phyloP scores from a whole-genome alignment of 2,329 filamentous ascomycete species.

The Chaetomium sp. region DNA sequence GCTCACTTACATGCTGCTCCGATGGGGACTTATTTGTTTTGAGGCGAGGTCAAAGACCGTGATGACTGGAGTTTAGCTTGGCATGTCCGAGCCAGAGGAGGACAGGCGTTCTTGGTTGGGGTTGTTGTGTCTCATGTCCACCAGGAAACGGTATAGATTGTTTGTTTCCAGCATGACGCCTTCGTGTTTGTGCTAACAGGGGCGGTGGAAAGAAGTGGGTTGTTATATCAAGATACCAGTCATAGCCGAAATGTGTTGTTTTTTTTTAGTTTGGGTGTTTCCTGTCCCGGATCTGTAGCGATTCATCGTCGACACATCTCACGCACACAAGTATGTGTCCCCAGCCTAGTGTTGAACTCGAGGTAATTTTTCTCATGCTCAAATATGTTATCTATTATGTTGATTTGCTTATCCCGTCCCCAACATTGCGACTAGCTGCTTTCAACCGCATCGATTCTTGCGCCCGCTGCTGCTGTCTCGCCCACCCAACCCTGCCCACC shows the following conservation, averaged over 20 bases:
- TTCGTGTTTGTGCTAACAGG: not conserved
- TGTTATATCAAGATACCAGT: conserved; percentile 11
- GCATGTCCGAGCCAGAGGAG: not conserved
- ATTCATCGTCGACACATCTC: no score
- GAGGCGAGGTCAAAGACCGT: not conserved
- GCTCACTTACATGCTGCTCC: not conserved
- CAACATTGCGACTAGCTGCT: not conserved
- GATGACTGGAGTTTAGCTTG: not conserved
- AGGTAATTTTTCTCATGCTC: not conserved
- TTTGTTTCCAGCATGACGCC: not conserved
- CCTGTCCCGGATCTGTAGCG: no score
- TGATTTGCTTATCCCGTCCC: not conserved
- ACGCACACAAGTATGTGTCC: not conserved
- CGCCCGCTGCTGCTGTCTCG: conserved; percentile 24
- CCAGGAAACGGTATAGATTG: not conserved
- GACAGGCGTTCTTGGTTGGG: conserved; percentile 18
- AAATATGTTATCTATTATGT: not conserved
- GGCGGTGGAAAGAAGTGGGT: not conserved
- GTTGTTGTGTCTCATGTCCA: not conserved
- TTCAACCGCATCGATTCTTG: conserved; percentile 25
- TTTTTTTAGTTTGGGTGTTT: not conserved
- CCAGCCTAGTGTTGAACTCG: not conserved
- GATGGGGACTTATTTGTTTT: not conserved
- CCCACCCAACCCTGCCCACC: conserved; percentile 38
- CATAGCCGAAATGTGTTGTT: not conserved